These are phyloP conservation scores for Aspergillus hortae DNA, from an alignment of 2,329 filamentous ascomycete genomes.

Conservation along the genomic window DNA sequence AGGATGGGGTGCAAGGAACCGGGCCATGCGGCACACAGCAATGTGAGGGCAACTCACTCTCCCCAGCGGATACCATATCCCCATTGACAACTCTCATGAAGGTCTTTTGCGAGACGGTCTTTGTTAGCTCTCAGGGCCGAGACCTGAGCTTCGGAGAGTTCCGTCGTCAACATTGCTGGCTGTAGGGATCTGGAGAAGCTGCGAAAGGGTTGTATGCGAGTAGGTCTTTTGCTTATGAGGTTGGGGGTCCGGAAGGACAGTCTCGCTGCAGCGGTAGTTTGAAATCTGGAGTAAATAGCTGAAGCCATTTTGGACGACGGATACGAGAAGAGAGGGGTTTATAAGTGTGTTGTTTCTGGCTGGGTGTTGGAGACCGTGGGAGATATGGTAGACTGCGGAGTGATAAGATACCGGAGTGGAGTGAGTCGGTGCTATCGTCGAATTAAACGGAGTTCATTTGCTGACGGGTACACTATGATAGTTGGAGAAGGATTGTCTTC, in stretches of 20 bases:
- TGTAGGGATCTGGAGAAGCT: constrained; percentile 11
- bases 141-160: constrained; percentile 51
- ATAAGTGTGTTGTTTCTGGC: neutral
- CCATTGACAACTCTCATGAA: constrained; percentile 66
- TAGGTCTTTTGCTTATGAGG: neutral
- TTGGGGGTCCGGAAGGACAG: constrained; percentile 1
- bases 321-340: neutral
- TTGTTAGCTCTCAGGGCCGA: constrained; percentile 55
- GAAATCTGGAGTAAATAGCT: neutral
- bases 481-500: neutral
- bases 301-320: constrained; percentile 4
- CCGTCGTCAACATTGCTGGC: constrained; percentile 35
- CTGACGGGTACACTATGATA: neutral
- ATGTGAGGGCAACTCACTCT: constrained; percentile 48
- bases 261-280: constrained; percentile 1
- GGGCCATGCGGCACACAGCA: neutral
- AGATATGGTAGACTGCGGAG: constrained; percentile 5
- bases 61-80: constrained; percentile 65
- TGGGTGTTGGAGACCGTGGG: constrained; percentile 4
- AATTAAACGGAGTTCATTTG: constrained; percentile 6
- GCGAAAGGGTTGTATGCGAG: constrained; percentile 6
- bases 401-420: constrained; percentile 11
- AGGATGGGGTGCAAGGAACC: no score
- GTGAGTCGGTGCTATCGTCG: constrained; percentile 12
- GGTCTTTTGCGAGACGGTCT: constrained; percentile 57